phyloP scores from a whole-genome alignment of 2,329 filamentous ascomycete species.

The Aspergillus fumigatiaffinis region DNA sequence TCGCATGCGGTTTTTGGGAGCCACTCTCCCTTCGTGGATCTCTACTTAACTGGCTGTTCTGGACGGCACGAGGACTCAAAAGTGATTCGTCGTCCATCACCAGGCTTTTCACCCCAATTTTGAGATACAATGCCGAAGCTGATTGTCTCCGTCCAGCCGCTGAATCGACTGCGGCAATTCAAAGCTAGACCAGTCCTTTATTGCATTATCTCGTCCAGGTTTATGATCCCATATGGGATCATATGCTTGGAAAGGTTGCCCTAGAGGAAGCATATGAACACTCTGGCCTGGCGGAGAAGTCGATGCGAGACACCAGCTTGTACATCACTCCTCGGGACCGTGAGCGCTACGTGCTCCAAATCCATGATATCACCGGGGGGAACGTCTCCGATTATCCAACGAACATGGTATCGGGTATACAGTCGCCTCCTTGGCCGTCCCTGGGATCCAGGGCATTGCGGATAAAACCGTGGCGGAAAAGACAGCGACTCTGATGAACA shows the following conservation, averaged over 20 bases:
- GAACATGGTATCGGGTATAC: conserved; percentile 41
- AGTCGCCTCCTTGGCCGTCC: conserved; percentile 41
- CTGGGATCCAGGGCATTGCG: conserved; percentile 42
- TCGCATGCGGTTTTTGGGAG: too few species aligned
- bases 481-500: conserved; percentile 38
- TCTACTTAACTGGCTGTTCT: too few species aligned
- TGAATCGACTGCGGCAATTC: too few species aligned
- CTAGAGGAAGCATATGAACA: conserved; percentile 58
- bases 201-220: too few species aligned
- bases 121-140: too few species aligned
- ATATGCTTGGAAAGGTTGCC: conserved; percentile 57
- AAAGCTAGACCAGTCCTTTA: too few species aligned
- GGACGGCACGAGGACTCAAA: too few species aligned
- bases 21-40: too few species aligned
- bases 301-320: conserved; percentile 54
- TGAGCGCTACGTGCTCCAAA: conserved; percentile 54
- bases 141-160: too few species aligned
- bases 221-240: not conserved
- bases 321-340: conserved; percentile 49
- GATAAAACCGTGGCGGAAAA: conserved; percentile 35
- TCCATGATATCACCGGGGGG: conserved; percentile 40
- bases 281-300: conserved; percentile 50
- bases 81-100: too few species aligned
- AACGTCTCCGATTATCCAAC: conserved; percentile 35
- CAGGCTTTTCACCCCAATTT: too few species aligned